These are phyloP conservation scores for Quercus ilex DNA, from an alignment of 306 rosid species.

Conservation along the genomic window DNA sequence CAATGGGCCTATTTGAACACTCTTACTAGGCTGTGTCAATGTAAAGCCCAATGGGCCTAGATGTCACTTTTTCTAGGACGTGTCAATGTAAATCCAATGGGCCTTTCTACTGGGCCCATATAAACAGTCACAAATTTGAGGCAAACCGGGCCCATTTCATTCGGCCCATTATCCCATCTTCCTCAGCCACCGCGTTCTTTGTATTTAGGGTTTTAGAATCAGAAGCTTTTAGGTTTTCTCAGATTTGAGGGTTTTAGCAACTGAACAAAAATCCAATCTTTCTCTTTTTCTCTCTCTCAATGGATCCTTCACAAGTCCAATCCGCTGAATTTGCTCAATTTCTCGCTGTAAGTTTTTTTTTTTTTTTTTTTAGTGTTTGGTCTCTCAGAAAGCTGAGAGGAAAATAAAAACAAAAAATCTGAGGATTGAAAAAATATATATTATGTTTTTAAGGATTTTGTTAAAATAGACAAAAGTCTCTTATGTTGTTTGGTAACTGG, in stretches of 20 bases:
- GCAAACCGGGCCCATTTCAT: not conserved
- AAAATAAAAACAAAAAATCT: not conserved
- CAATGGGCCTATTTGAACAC: not conserved
- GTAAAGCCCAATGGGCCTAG: no score
- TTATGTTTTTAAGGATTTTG: not conserved
- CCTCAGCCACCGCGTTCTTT: not conserved
- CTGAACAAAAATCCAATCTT: not conserved
- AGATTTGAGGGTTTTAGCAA: conserved; percentile 9
- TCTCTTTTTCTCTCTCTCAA: conserved; percentile 10
- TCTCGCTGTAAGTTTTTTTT: conserved; percentile 52
- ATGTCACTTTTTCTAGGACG: no score
- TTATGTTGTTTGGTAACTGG: not conserved
- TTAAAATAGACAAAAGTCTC: no score
- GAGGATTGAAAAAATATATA: not conserved
- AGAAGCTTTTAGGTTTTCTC: not conserved
- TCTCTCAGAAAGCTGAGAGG: conserved; percentile 1
- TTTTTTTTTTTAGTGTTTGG: not conserved
- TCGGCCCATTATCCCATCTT: not conserved
- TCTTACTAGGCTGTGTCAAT: no score
- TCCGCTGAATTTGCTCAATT: conserved; percentile 62
- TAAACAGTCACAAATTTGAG: not conserved
- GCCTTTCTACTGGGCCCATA: not conserved
- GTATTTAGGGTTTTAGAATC: not conserved
- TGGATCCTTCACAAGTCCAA: conserved; percentile 70
- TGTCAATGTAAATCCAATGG: no score